phyloP scores from a whole-genome alignment of 73 alveolate species.

The Paramecium caudatum region DNA sequence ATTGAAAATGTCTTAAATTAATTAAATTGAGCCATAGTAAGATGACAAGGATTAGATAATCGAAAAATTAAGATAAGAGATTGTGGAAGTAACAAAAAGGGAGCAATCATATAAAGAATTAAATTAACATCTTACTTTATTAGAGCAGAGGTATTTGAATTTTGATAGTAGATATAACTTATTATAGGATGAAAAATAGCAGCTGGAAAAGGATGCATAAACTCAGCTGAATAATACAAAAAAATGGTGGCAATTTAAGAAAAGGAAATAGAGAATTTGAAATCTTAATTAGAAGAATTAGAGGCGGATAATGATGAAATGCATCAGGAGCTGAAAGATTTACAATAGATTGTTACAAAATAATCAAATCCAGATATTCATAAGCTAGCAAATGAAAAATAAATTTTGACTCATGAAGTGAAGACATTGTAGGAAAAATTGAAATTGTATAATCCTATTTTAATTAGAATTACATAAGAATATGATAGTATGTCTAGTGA shows the following conservation, averaged over 20 bases:
- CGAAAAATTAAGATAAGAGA: background rate
- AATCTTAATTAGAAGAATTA: background rate
- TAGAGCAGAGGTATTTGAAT: background rate
- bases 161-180: background rate
- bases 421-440: background rate
- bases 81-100: background rate
- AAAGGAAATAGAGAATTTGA: constrained; percentile 9
- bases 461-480: constrained; percentile 6
- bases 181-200: constrained; percentile 9
- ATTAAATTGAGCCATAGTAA: no score
- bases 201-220: background rate
- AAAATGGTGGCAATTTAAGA: background rate
- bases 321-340: background rate
- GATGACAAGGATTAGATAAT: constrained; percentile 14
- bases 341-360: background rate
- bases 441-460: background rate
- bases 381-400: background rate
- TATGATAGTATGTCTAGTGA: background rate
- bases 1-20: no score
- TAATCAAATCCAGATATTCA: background rate
- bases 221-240: background rate
- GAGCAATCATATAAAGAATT: background rate
- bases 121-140: background rate
- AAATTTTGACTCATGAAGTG: background rate
- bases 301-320: background rate